A percentile compares a stretch with the other conserved stretches of the same genome.
Evolutionary conservation across 2,329 filamentous ascomycete genomes (phyloP).

Genomic region (Colletotrichum spinosum): DNA sequence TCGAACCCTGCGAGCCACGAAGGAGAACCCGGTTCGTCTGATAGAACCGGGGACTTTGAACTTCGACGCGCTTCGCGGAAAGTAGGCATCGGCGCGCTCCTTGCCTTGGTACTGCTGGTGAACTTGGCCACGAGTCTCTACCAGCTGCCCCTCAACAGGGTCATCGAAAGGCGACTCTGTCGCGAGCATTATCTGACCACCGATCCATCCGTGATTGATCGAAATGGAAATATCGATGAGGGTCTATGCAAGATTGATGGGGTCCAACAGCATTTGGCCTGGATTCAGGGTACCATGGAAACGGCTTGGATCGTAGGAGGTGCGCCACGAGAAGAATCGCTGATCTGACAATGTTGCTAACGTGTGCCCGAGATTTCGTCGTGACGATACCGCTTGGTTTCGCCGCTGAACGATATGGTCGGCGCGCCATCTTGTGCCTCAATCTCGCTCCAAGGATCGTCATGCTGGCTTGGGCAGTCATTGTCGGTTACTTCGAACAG

Average conservation of each 20-base stretch:
- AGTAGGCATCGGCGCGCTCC: conserved; percentile 44
- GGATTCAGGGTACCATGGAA: conserved; percentile 63
- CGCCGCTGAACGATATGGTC: conserved; percentile 56
- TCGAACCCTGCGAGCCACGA: neutral
- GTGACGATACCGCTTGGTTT: conserved; percentile 63
- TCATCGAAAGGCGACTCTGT: conserved; percentile 62
- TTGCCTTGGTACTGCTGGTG: conserved; percentile 57
- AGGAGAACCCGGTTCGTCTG: too few relatives aligned
- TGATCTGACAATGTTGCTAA: neutral
- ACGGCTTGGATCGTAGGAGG: conserved; percentile 62
- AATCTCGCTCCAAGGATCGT: conserved; percentile 56
- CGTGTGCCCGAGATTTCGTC: conserved; percentile 52
- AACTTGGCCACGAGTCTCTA: conserved; percentile 61
- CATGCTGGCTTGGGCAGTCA: conserved; percentile 54
- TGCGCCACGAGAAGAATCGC: conserved; percentile 39
- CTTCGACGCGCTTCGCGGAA: neutral
- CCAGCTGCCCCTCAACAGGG: conserved; percentile 58
- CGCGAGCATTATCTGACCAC: conserved; percentile 58
- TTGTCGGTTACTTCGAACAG: conserved; percentile 52
- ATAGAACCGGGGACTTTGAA: neutral
- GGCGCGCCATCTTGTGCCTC: conserved; percentile 53
- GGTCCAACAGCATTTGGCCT: conserved; percentile 63
- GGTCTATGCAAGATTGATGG: conserved; percentile 64
- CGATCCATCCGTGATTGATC: conserved; percentile 47
- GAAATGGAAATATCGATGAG: conserved; percentile 58